Conservation (phyloP, 1,139 yeast genomes). For the Waltiozyma sp. region DNA sequence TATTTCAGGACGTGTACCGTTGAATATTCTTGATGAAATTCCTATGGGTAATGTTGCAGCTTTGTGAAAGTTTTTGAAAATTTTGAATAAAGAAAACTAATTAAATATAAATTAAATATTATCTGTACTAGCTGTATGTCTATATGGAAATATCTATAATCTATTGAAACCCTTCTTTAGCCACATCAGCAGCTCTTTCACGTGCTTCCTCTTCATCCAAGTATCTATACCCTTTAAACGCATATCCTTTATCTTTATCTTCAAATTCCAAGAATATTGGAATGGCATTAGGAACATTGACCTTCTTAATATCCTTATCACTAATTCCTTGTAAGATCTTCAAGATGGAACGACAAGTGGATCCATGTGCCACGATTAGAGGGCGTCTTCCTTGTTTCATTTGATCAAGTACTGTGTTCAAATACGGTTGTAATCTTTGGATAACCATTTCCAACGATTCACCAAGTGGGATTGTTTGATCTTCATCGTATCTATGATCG, state of each 20-base stretch:
- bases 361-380: slow-evolving; percentile 65
- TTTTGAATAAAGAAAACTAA: background rate
- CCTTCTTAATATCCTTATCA: slow-evolving; percentile 51
- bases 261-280: slow-evolving; percentile 53
- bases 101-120: background rate
- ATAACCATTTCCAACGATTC: slow-evolving; percentile 64
- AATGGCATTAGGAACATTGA: slow-evolving; percentile 71
- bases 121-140: too few species aligned
- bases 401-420: slow-evolving; percentile 30
- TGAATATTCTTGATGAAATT: too few species aligned
- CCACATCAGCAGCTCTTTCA: slow-evolving; percentile 53
- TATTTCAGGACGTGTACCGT: background rate
- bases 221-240: slow-evolving; percentile 39
- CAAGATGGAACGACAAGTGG: slow-evolving; percentile 58
- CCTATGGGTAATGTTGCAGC: background rate
- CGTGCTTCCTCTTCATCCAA: slow-evolving; percentile 63
- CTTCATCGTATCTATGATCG: slow-evolving; percentile 36
- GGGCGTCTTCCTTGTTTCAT: slow-evolving; percentile 33
- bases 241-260: slow-evolving; percentile 27
- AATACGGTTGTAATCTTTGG: slow-evolving; percentile 47
- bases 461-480: slow-evolving; percentile 41
- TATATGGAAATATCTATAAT: too few species aligned
- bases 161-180: slow-evolving; percentile 39
- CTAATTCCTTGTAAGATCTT: slow-evolving; percentile 46
- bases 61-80: background rate